These are phyloP conservation scores for Neonectria coccinea DNA, from an alignment of 2,329 filamentous ascomycete genomes.

Conservation along the genomic window DNA sequence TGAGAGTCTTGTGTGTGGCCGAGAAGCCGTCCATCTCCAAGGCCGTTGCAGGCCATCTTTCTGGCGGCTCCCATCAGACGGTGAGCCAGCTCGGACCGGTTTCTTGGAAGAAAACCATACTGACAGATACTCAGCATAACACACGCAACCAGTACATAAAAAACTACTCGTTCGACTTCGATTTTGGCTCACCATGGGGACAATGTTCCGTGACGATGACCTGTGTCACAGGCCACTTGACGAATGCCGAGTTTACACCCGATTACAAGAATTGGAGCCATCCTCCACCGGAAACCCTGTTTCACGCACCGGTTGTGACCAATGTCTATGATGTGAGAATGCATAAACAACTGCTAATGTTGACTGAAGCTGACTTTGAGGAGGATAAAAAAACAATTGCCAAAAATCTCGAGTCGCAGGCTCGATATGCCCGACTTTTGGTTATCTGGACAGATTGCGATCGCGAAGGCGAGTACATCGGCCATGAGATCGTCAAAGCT, in stretches of 20 bases:
- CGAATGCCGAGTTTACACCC: slow-evolving; percentile 78
- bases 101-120: slow-evolving; percentile 11
- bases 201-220: slow-evolving; percentile 92
- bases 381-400: slow-evolving; percentile 85
- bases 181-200: slow-evolving; percentile 85
- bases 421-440: slow-evolving; percentile 76
- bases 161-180: slow-evolving; percentile 92
- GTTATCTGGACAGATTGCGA: slow-evolving; percentile 99
- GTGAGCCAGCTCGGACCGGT: slow-evolving; percentile 62
- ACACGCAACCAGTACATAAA: slow-evolving; percentile 85
- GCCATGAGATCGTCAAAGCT: slow-evolving; percentile 86
- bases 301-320: slow-evolving; percentile 81
- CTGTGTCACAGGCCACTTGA: slow-evolving; percentile 89
- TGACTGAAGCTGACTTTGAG: slow-evolving; percentile 26
- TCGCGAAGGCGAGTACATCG: slow-evolving; percentile 96
- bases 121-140: slow-evolving; percentile 65
- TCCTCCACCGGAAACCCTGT: slow-evolving; percentile 82
- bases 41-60: slow-evolving; percentile 89
- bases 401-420: slow-evolving; percentile 85
- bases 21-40: slow-evolving; percentile 93
- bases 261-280: slow-evolving; percentile 84
- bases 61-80: slow-evolving; percentile 77
- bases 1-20: slow-evolving; percentile 67
- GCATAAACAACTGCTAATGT: not conserved
- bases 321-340: slow-evolving; percentile 72